Conservation (phyloP, 257 asterid species). For the Solanum stenotomum region DNA sequence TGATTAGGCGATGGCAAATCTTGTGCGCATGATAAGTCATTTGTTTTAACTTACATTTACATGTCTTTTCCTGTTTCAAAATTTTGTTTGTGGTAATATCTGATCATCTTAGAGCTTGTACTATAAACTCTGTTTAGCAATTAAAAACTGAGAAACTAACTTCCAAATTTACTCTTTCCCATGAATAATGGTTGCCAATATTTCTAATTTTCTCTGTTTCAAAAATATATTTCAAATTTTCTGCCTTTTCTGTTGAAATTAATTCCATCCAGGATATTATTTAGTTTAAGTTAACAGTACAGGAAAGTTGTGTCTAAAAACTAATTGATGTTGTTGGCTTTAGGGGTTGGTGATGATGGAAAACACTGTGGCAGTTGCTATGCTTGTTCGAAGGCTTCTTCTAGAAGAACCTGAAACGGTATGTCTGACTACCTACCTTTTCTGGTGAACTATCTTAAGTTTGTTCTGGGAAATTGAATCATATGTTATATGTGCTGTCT, state of each 20-base stretch:
- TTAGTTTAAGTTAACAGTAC: neutral
- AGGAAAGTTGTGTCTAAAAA: neutral
- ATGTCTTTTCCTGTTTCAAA: neutral
- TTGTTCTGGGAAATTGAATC: neutral
- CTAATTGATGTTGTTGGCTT: neutral
- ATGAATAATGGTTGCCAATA: neutral
- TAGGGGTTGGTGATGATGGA: constrained; percentile 83
- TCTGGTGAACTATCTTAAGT: neutral
- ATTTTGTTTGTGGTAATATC: neutral
- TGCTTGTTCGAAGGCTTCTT: constrained; percentile 84
- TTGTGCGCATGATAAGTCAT: neutral
- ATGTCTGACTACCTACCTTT: constrained; percentile 2
- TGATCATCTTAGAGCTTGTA: neutral
- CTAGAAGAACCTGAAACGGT: constrained; percentile 94
- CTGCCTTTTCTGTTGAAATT: neutral
- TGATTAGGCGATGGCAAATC: neutral
- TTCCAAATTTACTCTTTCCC: neutral
- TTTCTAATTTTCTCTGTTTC: neutral
- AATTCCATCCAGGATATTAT: neutral
- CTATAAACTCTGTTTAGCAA: neutral
- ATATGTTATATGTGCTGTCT: neutral
- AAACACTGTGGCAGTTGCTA: constrained; percentile 57
- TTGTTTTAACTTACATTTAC: neutral
- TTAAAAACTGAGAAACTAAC: neutral
- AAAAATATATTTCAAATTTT: neutral